Evolutionary conservation across 352 stramenopile genomes (phyloP).

Genomic region (Phytophthora chlamydospora): DNA sequence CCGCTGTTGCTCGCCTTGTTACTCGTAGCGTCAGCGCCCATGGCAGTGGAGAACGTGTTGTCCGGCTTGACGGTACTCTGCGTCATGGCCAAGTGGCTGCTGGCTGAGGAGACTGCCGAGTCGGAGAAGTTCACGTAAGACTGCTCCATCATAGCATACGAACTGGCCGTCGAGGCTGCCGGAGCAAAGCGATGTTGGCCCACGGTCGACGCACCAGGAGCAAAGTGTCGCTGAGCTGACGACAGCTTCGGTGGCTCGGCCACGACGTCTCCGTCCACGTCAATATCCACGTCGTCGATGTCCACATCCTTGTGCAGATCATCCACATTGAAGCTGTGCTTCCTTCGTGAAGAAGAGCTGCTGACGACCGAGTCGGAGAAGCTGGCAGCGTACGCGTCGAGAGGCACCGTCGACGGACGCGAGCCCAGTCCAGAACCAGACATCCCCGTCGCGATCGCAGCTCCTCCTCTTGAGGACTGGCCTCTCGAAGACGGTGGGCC

Average conservation of each 20-base stretch:
- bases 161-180: slow-evolving; percentile 26
- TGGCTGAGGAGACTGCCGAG: slow-evolving; percentile 33
- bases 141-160: slow-evolving; percentile 32
- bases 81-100: slow-evolving; percentile 22
- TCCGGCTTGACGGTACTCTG: slow-evolving; percentile 20
- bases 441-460: slow-evolving; percentile 17
- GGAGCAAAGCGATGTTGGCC: slow-evolving; percentile 11
- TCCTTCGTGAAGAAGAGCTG: slow-evolving; percentile 32
- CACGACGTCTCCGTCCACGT: slow-evolving; percentile 35
- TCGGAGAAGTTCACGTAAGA: slow-evolving; percentile 55
- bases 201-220: slow-evolving; percentile 24
- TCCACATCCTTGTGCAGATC: slow-evolving; percentile 41
- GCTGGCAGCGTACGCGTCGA: slow-evolving; percentile 29
- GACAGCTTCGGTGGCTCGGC: slow-evolving; percentile 16
- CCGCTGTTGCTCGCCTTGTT: slow-evolving; percentile 18
- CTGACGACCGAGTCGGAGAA: slow-evolving; percentile 34
- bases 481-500: slow-evolving; percentile 33
- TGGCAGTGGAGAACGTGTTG: slow-evolving; percentile 38
- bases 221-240: slow-evolving; percentile 8
- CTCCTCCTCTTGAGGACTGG: slow-evolving; percentile 20
- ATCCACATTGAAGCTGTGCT: slow-evolving; percentile 45
- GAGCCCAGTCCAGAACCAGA: slow-evolving; percentile 22
- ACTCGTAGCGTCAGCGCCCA: slow-evolving; percentile 17
- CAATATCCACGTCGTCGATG: slow-evolving; percentile 39
- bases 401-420: slow-evolving; percentile 36